phyloP scores from a whole-genome alignment of 129 eudicot genomes.

The Heracleum sosnowskyi region DNA sequence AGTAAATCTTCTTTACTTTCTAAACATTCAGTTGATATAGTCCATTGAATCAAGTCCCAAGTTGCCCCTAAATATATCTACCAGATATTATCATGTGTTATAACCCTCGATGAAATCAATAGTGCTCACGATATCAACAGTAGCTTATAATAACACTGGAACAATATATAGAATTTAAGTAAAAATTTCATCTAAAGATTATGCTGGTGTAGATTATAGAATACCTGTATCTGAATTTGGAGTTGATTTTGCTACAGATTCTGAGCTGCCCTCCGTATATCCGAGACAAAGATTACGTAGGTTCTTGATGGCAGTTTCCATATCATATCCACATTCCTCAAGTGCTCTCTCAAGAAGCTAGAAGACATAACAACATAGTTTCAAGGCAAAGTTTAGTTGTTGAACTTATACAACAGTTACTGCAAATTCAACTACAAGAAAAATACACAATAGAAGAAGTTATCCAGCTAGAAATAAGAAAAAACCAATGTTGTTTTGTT shows the following conservation, averaged over 20 bases:
- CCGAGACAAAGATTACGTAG: slow-evolving; percentile 59
- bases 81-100: not conserved
- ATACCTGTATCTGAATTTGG: slow-evolving; percentile 42
- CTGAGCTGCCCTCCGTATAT: slow-evolving; percentile 30
- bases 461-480: not conserved
- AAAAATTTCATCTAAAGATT: not conserved
- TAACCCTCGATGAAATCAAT: not conserved
- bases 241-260: slow-evolving; percentile 27
- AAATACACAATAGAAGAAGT: not conserved
- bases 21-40: not conserved
- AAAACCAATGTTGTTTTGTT: not conserved
- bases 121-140: not conserved
- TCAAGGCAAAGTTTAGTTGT: not conserved
- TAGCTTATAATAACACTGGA: not conserved
- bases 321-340: slow-evolving; percentile 58
- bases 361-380: not conserved
- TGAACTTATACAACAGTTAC: not conserved
- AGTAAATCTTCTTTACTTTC: not conserved
- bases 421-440: not conserved
- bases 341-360: slow-evolving; percentile 68
- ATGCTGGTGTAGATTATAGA: not conserved
- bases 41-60: not conserved
- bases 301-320: slow-evolving; percentile 63
- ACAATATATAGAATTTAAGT: not conserved
- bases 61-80: not conserved